These are phyloP conservation scores for Tricholoma bakamatsutake DNA, from an alignment of 768 basidiomycete genomes.

Conservation along the genomic window DNA sequence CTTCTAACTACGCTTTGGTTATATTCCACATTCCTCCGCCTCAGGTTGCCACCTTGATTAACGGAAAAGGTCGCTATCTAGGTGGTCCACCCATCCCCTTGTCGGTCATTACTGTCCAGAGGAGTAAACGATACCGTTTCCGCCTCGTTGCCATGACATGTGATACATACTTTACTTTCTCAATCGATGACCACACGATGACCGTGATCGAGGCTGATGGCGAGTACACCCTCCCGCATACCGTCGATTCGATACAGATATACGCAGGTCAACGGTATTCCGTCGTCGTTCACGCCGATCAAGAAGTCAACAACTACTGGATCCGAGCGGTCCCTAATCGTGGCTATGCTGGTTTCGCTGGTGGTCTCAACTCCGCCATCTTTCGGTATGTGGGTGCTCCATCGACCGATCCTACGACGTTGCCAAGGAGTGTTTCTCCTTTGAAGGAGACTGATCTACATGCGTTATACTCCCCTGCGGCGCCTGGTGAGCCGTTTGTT, in stretches of 20 bases:
- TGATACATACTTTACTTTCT: slow-evolving; percentile 32
- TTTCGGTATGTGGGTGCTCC: slow-evolving; percentile 44
- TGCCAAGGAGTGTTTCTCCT: slow-evolving; percentile 7
- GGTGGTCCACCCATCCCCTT: slow-evolving; percentile 20
- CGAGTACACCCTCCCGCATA: slow-evolving; percentile 32
- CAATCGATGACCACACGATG: slow-evolving; percentile 39
- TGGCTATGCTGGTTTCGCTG: slow-evolving; percentile 20
- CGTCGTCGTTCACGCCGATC: slow-evolving; percentile 36
- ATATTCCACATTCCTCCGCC: too few species aligned
- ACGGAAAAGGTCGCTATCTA: slow-evolving; percentile 32
- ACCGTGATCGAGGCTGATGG: slow-evolving; percentile 51
- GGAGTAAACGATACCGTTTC: slow-evolving; percentile 30
- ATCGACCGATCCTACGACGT: slow-evolving; percentile 18
- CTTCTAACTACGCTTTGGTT: too few species aligned
- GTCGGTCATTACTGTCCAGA: slow-evolving; percentile 29
- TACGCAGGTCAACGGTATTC: slow-evolving; percentile 29
- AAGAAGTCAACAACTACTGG: slow-evolving; percentile 48
- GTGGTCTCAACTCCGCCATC: slow-evolving; percentile 42
- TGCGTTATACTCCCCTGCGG: slow-evolving; percentile 20
- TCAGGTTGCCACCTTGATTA: slow-evolving; percentile 22
- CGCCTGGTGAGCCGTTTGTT: slow-evolving; percentile 23
- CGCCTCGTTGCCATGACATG: slow-evolving; percentile 31
- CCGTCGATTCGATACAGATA: slow-evolving; percentile 38
- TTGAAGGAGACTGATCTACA: slow-evolving; percentile 37
- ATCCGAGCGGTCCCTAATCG: slow-evolving; percentile 28